Base-by-base conservation (phyloP, 2,329 filamentous ascomycete genomes). In the Scolecobasidium constrictum region DNA sequence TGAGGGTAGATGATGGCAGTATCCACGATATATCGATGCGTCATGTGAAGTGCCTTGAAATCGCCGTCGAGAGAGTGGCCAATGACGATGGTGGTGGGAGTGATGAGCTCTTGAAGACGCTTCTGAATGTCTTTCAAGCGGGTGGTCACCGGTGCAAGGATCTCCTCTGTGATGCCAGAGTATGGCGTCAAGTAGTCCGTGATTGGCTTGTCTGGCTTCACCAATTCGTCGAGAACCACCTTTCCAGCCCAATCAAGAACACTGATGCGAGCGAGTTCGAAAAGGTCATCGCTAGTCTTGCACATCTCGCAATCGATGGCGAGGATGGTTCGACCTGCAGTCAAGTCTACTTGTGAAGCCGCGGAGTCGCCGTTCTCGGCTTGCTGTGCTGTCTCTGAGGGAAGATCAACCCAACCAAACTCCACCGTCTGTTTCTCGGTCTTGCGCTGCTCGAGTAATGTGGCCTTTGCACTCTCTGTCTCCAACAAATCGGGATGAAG, bases 301-400 rank as follows among this genome's bases (percentile, higher is more conserved):
- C 88, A 94, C 92, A 98, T 98, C 63, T 98, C 92, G 63, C 92
- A 98, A 59, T 98, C 92, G 43, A 98, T 69, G 1, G 86, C 82
- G 38, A 93, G 67, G 9, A 95, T 67, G 28, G 81, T 74, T 48
- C 86, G 77, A 26, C 88, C 92, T 21, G 78, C 85, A 0, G 86
- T 93, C 45, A 94, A 67, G 60, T 94, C 72, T 46, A 94, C 78
- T 42, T 87, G 76, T 4, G 63, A 60, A 40, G 87, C 82, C 2
- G 81, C 77, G 5, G 82, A 72, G 38, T 74, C 62, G 3, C 79
- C 85, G 22, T 86, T 81, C 37, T 79, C 74, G 34, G 62, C 70
- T 33, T 74, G 65, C 19, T 95, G 78, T 15, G 71, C 63, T 2
- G 84, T 92, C n/a, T n/a, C n/a, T n/a, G n/a, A n/a, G n/a, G n/a